phyloP scores from a whole-genome alignment of 2,329 filamentous ascomycete species.

The Ophiosphaerella herpotricha region DNA sequence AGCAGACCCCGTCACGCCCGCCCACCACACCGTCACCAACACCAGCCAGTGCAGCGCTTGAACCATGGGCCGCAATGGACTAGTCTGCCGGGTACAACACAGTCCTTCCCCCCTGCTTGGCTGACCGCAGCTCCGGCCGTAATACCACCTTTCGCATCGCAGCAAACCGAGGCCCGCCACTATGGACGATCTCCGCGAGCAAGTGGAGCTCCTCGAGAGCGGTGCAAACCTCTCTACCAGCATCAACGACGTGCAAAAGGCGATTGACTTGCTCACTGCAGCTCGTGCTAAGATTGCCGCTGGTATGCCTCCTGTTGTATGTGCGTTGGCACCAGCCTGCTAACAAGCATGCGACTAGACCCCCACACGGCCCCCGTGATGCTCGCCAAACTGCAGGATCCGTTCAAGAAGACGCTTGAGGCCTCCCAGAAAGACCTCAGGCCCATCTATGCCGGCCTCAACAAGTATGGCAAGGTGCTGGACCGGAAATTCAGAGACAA shows the following conservation, averaged over 20 bases:
- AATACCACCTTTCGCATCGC: background rate
- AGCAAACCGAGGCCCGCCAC: slow-evolving; percentile 3
- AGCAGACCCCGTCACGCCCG: background rate
- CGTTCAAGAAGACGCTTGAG: slow-evolving; percentile 80
- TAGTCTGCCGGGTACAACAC: slow-evolving; percentile 22
- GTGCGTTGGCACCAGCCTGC: slow-evolving; percentile 1
- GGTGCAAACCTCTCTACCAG: slow-evolving; percentile 71
- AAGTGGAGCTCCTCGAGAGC: slow-evolving; percentile 73
- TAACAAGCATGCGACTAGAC: slow-evolving; percentile 52
- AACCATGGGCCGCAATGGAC: slow-evolving; percentile 28
- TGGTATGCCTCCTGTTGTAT: slow-evolving; percentile 49
- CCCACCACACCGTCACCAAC: slow-evolving; percentile 1
- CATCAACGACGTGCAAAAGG: slow-evolving; percentile 78
- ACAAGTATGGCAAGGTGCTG: slow-evolving; percentile 81
- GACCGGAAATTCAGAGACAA: slow-evolving; percentile 73
- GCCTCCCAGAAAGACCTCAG: slow-evolving; percentile 79
- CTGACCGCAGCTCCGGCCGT: background rate
- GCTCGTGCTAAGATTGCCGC: slow-evolving; percentile 75
- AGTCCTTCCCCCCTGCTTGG: slow-evolving; percentile 2
- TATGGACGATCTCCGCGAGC: slow-evolving; percentile 72
- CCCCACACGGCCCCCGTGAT: slow-evolving; percentile 72
- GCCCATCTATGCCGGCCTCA: slow-evolving; percentile 79
- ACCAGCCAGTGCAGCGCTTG: slow-evolving; percentile 11
- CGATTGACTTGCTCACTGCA: slow-evolving; percentile 75
- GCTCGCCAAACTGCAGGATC: slow-evolving; percentile 83